Percentiles rank a stretch among this genome's conserved stretches.
Evolutionary conservation across 108 stramenopile species (phyloP).

Genomic region (Fragilariopsis cylindrus): DNA sequence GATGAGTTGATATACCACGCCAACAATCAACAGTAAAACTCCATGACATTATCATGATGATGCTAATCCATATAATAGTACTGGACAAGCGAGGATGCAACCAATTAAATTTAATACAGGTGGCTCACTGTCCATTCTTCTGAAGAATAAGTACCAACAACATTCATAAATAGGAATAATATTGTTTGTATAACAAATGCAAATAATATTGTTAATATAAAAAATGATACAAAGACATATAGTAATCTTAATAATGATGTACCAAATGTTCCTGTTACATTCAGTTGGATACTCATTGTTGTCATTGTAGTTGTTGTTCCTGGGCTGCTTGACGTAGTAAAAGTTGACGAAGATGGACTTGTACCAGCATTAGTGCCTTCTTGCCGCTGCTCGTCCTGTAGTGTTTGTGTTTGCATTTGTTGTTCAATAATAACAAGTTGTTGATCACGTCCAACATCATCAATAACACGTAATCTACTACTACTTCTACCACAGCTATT

Average conservation of each 20-base stretch:
- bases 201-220: background rate
- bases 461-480: background rate
- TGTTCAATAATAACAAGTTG: background rate
- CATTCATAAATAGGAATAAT: constrained; percentile 8
- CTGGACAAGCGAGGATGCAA: background rate
- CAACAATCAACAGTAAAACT: constrained; percentile 3
- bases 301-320: background rate
- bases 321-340: background rate
- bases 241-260: background rate
- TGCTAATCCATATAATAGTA: background rate
- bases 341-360: background rate
- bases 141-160: background rate
- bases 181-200: background rate
- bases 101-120: background rate
- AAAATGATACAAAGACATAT: background rate
- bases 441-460: background rate
- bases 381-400: too few relatives aligned
- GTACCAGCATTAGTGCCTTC: background rate
- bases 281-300: background rate
- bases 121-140: background rate
- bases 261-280: background rate
- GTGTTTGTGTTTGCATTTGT: background rate
- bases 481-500: background rate
- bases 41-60: background rate
- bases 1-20: background rate